phyloP scores from a whole-genome alignment of 1,284 basidiomycete genomes.

The Neonothopanus nambi region DNA sequence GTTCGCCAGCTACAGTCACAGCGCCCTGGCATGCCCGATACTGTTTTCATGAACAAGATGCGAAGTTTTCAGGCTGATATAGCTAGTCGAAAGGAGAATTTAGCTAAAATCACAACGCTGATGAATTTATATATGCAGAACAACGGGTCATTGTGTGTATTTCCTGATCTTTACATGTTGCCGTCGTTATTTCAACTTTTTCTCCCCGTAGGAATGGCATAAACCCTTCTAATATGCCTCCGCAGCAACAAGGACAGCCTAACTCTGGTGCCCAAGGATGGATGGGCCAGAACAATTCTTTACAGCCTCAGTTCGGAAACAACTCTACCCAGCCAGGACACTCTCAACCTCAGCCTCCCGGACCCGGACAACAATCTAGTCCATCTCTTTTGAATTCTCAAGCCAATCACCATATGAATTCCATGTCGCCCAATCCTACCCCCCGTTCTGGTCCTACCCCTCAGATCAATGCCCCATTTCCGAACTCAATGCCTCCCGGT shows the following conservation, averaged over 20 bases:
- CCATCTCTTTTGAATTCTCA: conserved; percentile 32
- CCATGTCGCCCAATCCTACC: conserved; percentile 25
- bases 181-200: too few relatives aligned
- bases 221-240: conserved; percentile 8
- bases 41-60: conserved; percentile 30
- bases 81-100: conserved; percentile 35
- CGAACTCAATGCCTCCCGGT: neutral
- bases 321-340: conserved; percentile 16
- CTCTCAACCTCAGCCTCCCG: conserved; percentile 3
- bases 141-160: conserved; percentile 2
- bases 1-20: conserved; percentile 26
- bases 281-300: too few relatives aligned
- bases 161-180: neutral
- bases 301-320: conserved; percentile 4
- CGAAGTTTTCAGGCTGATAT: conserved; percentile 31
- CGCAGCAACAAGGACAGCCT: conserved; percentile 5
- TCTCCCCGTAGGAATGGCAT: conserved; percentile 6
- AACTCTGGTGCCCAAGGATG: too few relatives aligned
- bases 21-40: conserved; percentile 29
- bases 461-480: conserved; percentile 20
- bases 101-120: conserved; percentile 32
- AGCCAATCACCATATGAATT: conserved; percentile 27
- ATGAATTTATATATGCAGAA: conserved; percentile 12
- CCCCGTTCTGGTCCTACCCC: conserved; percentile 35
- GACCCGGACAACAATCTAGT: conserved; percentile 24